These are phyloP conservation scores for Amborella trichopoda DNA, from an alignment of 164 flowering plant species.

Conservation along the genomic window DNA sequence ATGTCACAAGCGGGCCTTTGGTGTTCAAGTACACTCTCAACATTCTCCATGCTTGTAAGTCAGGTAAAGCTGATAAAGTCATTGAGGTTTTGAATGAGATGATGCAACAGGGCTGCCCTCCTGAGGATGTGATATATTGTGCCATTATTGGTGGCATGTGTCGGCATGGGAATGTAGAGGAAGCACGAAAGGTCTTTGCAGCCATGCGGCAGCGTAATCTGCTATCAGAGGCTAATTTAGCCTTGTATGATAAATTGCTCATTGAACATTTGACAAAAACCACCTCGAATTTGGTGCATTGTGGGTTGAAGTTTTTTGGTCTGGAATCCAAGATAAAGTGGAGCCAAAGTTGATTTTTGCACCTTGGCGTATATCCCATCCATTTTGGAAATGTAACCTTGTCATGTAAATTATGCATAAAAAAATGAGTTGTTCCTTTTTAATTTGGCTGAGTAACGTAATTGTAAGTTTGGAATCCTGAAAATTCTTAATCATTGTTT, in stretches of 20 bases:
- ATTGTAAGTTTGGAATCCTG: too few relatives aligned
- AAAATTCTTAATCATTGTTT: too few relatives aligned
- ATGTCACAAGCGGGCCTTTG: constrained; percentile 56
- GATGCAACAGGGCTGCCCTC: constrained; percentile 54
- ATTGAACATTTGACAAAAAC: constrained; percentile 69
- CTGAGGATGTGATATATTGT: constrained; percentile 38
- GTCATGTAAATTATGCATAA: too few relatives aligned
- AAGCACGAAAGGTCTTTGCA: constrained; percentile 68
- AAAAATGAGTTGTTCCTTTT: too few relatives aligned
- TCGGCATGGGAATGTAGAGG: constrained; percentile 65
- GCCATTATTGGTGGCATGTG: constrained; percentile 78
- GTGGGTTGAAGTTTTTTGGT: constrained; percentile 73
- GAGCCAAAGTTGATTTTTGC: too few relatives aligned
- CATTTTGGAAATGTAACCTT: too few relatives aligned
- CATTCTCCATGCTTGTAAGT: constrained; percentile 54
- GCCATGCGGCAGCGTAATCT: constrained; percentile 38
- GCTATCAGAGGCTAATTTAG: constrained; percentile 51
- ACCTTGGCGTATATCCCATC: too few relatives aligned
- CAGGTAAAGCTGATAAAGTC: constrained; percentile 52
- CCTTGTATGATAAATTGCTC: constrained; percentile 70
- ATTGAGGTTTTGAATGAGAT: constrained; percentile 69
- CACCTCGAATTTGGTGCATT: constrained; percentile 59
- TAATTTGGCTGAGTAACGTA: too few relatives aligned
- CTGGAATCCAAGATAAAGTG: constrained; percentile 64
- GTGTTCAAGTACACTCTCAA: constrained; percentile 75